These are phyloP conservation scores for Backusella liffmaniae DNA, from an alignment of 192 early-diverging fungal species.

Conservation along the genomic window DNA sequence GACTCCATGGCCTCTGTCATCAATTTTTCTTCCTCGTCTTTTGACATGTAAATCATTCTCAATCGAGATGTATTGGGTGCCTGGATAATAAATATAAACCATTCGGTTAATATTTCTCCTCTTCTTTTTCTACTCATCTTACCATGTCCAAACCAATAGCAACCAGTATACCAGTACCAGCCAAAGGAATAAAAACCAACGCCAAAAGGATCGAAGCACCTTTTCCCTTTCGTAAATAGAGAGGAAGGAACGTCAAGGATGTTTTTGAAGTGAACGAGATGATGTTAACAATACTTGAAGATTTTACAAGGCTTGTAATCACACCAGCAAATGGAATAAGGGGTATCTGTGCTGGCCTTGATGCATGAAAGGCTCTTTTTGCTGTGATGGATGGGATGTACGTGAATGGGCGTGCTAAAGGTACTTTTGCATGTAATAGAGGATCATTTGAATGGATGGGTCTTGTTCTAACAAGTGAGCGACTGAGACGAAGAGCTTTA, in stretches of 20 bases:
- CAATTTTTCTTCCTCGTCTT: constrained; percentile 47
- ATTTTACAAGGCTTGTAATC: constrained; percentile 25
- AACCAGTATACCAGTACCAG: constrained; percentile 26
- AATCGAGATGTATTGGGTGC: constrained; percentile 56
- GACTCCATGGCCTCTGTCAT: constrained; percentile 26
- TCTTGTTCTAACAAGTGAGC: not conserved
- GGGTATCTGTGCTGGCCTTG: constrained; percentile 14
- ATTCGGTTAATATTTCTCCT: not conserved
- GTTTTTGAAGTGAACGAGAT: constrained; percentile 35
- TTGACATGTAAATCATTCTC: constrained; percentile 44
- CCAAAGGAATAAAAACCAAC: constrained; percentile 28
- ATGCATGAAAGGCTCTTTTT: constrained; percentile 27
- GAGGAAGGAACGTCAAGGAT: constrained; percentile 35
- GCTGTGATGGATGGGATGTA: not conserved
- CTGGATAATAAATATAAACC: not conserved
- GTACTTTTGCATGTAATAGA: not conserved
- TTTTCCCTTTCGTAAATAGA: constrained; percentile 21
- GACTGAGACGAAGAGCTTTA: not conserved
- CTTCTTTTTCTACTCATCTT: not conserved
- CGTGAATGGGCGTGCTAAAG: not conserved
- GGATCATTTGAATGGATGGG: not conserved
- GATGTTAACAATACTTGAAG: constrained; percentile 31
- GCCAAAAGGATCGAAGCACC: constrained; percentile 6
- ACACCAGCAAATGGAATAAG: constrained; percentile 33
- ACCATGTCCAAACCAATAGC: constrained; percentile 35